Conservation (phyloP, 345 rosid species). For the Firmiana major region DNA sequence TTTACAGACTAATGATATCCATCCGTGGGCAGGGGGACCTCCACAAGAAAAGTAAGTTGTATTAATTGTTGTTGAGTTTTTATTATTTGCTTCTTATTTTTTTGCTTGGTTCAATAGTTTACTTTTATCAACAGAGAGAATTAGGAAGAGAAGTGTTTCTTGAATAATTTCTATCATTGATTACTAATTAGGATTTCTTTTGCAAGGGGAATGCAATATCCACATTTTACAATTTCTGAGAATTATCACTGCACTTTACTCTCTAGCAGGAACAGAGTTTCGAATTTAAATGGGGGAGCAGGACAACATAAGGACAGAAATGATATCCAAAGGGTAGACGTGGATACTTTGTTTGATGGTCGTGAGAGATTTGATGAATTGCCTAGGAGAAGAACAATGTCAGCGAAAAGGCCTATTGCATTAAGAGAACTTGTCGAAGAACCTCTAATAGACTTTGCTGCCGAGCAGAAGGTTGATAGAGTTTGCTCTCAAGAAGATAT, state of each 20-base stretch:
- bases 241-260: neutral
- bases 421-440: constrained; percentile 33
- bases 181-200: neutral
- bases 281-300: constrained; percentile 20
- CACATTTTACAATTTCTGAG: neutral
- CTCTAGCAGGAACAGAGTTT: constrained; percentile 5
- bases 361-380: constrained; percentile 26
- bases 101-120: neutral
- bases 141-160: neutral
- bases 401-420: constrained; percentile 25
- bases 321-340: constrained; percentile 40
- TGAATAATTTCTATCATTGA: constrained; percentile 5
- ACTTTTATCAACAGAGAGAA: neutral
- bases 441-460: constrained; percentile 27
- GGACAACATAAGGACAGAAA: constrained; percentile 24
- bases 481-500: constrained; percentile 18
- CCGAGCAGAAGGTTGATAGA: constrained; percentile 11
- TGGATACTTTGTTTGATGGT: constrained; percentile 31
- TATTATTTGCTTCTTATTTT: constrained; percentile 14
- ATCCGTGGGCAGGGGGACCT: constrained; percentile 22
- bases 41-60: constrained; percentile 3
- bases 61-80: constrained; percentile 8
- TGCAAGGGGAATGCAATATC: neutral
- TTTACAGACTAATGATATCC: constrained; percentile 22
- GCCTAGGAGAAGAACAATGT: constrained; percentile 19